Conservation (phyloP, 2,329 filamentous ascomycete species). For the Aureobasidium namibiae region DNA sequence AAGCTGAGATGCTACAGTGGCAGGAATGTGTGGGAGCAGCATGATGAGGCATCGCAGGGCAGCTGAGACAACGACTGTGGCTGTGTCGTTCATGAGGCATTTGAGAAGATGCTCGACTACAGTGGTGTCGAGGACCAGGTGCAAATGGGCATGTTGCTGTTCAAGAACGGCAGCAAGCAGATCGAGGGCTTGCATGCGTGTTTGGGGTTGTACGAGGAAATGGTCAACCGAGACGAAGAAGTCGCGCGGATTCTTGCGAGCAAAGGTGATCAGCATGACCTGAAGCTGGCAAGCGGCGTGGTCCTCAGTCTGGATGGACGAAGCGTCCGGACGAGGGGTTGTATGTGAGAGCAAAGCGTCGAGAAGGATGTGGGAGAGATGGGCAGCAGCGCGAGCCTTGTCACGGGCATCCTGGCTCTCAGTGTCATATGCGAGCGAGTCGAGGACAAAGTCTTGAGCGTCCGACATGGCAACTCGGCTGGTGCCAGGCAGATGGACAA, state of each 20-base stretch:
- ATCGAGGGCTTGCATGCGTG: conserved; percentile 56
- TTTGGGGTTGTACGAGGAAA: conserved; percentile 56
- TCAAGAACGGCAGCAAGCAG: conserved; percentile 67
- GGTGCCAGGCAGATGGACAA: conserved; percentile 48
- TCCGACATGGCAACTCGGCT: conserved; percentile 59
- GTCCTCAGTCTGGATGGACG: conserved; percentile 28
- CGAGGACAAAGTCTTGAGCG: conserved; percentile 55
- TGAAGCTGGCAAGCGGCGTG: conserved; percentile 42
- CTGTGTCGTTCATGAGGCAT: conserved; percentile 70
- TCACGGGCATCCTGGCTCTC: conserved; percentile 45
- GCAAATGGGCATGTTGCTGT: conserved; percentile 69
- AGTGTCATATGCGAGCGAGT: conserved; percentile 55
- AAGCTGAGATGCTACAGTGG: conserved; percentile 58
- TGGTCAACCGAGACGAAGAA: conserved; percentile 59
- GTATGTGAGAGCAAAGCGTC: conserved; percentile 37
- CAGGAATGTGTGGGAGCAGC: conserved; percentile 74
- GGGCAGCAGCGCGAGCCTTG: conserved; percentile 35
- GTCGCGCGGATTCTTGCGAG: conserved; percentile 61
- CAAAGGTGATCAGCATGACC: conserved; percentile 47
- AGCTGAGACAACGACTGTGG: conserved; percentile 66
- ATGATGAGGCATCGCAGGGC: conserved; percentile 69
- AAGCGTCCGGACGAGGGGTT: conserved; percentile 28
- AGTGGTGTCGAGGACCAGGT: conserved; percentile 63
- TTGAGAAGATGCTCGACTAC: conserved; percentile 63
- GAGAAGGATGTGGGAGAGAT: conserved; percentile 48